These are phyloP conservation scores for Colletotrichum sp. DNA, from an alignment of 2,329 filamentous ascomycete genomes.

Conservation along the genomic window DNA sequence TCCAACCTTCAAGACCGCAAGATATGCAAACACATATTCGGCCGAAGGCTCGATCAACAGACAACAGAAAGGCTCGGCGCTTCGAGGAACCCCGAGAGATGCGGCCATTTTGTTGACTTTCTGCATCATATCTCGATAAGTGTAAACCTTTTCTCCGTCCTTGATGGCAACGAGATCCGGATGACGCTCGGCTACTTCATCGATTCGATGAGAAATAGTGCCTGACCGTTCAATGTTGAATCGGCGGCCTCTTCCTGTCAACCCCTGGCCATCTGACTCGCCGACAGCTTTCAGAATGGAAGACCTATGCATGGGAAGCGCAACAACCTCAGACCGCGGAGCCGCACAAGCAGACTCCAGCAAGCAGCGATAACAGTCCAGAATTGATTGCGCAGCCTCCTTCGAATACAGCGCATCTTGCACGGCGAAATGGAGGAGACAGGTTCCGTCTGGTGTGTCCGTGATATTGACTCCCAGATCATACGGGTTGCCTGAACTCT, in stretches of 20 bases:
- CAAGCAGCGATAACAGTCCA: background rate
- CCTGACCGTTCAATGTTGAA: background rate
- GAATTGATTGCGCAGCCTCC: background rate
- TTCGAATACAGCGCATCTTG: background rate
- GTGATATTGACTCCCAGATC: background rate
- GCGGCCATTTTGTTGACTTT: background rate
- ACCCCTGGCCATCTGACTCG: background rate
- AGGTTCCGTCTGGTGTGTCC: background rate
- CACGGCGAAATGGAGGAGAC: background rate
- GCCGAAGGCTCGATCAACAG: conserved; percentile 5
- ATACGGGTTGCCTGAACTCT: background rate
- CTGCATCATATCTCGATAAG: background rate
- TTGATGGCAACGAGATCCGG: background rate
- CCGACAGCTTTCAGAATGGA: background rate
- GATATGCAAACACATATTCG: conserved; percentile 39
- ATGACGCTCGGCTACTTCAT: background rate
- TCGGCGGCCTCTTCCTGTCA: background rate
- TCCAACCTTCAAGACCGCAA: conserved; percentile 46
- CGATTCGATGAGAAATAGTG: background rate
- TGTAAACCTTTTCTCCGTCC: background rate
- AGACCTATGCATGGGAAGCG: background rate
- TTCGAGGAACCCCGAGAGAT: conserved; percentile 38
- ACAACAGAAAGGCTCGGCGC: conserved; percentile 26
- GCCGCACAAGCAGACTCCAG: background rate
- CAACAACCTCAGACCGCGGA: background rate